Base-by-base conservation (phyloP, 352 stramenopile genomes). In the Phytophthora crassamura region DNA sequence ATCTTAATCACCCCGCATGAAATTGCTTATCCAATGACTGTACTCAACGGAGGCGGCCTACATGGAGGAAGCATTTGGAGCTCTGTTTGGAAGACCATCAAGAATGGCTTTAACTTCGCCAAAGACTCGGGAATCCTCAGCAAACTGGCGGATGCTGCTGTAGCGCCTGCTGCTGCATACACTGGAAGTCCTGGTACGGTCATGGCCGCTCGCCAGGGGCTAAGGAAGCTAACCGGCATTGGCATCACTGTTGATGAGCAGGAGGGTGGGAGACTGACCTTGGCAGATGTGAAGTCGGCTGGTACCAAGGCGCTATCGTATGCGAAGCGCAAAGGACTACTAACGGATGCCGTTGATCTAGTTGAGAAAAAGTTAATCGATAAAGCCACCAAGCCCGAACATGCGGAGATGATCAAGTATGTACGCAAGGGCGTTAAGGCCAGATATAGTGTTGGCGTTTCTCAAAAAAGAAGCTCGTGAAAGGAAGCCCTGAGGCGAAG, bases 241-340 rank as follows among this genome's bases (percentile, higher is more conserved):
- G 45, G 45, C 4, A 38, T 52, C 10, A 30, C 41, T 5, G 7
- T 46, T 0, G 39, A 46, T 33, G 25, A 52, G 14, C 25, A 10
- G 7, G 48, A 55, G 35, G 34, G 48, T 15, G 48, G 48, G 8
- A 16, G 48, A n/a, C n/a, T n/a, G n/a, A n/a, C n/a, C n/a, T n/a
- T n/a, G n/a, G n/a, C n/a, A n/a, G n/a, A n/a, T n/a, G n/a, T n/a
- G n/a, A n/a, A n/a, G n/a, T n/a, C n/a, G n/a, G n/a, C n/a, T n/a
- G n/a, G n/a, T n/a, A n/a, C n/a, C n/a, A n/a, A n/a, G n/a, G n/a
- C n/a, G n/a, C n/a, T n/a, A n/a, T n/a, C n/a, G n/a, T n/a, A n/a
- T 25, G 48, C 48, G 25, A 63, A 63, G 7, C 32, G 43, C 10
- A 55, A 56, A 32, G 55, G 55, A 1, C 18, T 55, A 2, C 8